These are phyloP conservation scores for Chlamydomonas asymmetrica DNA, from an alignment of 139 green algal species.

Conservation along the genomic window DNA sequence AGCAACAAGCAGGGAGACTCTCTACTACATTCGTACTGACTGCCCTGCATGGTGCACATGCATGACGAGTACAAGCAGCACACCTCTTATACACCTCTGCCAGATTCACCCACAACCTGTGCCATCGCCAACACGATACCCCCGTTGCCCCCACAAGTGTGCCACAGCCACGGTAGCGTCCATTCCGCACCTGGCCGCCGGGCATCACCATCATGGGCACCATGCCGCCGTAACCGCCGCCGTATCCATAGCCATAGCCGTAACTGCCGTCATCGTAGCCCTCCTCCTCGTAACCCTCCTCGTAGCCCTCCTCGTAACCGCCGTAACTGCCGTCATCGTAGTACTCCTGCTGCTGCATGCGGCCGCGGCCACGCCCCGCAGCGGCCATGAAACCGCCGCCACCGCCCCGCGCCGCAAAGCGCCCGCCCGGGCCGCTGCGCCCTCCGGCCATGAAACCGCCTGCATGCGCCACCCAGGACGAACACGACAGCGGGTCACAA, in stretches of 20 bases:
- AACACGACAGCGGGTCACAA: no score
- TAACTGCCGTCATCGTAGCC: conserved; percentile 22
- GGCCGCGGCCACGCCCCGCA: background rate
- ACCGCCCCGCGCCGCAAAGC: no score
- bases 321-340: conserved; percentile 3
- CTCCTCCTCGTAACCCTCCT: conserved; percentile 23
- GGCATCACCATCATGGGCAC: conserved; percentile 24
- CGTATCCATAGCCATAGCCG: conserved; percentile 27
- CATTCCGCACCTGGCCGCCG: conserved; percentile 5
- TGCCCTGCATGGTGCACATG: background rate
- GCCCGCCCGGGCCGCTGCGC: no score
- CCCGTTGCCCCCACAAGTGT: background rate
- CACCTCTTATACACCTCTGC: background rate
- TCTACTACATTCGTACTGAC: background rate
- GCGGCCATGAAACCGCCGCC: background rate
- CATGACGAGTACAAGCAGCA: background rate
- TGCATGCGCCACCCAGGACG: no score
- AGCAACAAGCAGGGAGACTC: background rate
- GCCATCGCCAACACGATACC: background rate
- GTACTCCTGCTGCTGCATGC: background rate
- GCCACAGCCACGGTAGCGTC: no score
- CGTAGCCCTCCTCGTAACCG: conserved; percentile 1
- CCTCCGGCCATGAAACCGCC: no score
- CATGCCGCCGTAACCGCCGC: conserved; percentile 21
- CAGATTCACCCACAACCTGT: background rate